Percentiles rank a stretch among this genome's conserved stretches.
Evolutionary conservation across 306 rosid species (phyloP).

Genomic region (Lathyrus sativus): DNA sequence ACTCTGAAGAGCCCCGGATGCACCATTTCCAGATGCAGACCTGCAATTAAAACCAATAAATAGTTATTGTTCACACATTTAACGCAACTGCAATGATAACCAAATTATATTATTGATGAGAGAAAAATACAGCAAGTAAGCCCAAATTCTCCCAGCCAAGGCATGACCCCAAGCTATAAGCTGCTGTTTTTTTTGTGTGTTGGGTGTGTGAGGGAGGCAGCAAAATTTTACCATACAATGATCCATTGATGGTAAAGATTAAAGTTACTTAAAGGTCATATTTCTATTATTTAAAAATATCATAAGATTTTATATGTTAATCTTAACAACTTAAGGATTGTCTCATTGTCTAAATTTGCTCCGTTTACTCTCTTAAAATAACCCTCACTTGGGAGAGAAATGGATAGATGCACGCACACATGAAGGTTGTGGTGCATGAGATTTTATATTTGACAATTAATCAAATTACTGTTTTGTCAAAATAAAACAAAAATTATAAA

Average conservation of each 20-base stretch:
- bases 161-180: background rate
- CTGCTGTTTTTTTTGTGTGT: background rate
- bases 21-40: slow-evolving; percentile 80
- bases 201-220: background rate
- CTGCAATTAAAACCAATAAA: slow-evolving; percentile 52
- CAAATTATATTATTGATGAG: background rate
- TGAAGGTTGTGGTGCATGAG: slow-evolving; percentile 1
- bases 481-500: too few relatives aligned
- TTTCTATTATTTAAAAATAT: background rate
- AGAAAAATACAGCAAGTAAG: background rate
- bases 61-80: slow-evolving; percentile 4
- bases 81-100: slow-evolving; percentile 24
- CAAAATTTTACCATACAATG: background rate
- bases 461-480: slow-evolving; percentile 6
- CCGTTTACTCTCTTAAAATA: background rate
- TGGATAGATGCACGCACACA: background rate
- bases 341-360: background rate
- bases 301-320: background rate
- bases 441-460: slow-evolving; percentile 28
- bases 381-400: background rate
- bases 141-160: slow-evolving; percentile 1
- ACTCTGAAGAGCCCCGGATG: slow-evolving; percentile 80
- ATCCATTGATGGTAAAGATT: slow-evolving; percentile 6
- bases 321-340: background rate
- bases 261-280: slow-evolving; percentile 6